These are phyloP conservation scores for Dioscorea zingiberensis DNA, from an alignment of 106 monocot genomes.

Conservation along the genomic window DNA sequence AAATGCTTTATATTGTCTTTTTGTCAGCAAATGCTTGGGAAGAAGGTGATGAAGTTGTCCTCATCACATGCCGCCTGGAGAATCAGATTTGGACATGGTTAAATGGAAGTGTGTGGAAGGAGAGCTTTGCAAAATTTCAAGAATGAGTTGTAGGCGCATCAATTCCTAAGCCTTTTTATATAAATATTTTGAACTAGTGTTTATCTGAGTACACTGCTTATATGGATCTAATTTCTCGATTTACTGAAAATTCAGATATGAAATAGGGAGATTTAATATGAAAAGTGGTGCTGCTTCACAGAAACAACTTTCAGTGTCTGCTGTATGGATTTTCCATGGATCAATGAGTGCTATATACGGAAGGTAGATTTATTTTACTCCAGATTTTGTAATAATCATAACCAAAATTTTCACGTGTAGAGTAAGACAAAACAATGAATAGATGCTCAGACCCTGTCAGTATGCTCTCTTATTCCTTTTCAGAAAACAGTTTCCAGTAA, in stretches of 20 bases:
- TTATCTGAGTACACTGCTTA: neutral
- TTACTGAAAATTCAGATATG: slow-evolving; percentile 48
- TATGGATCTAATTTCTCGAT: slow-evolving; percentile 4
- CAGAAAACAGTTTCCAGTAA: too few relatives aligned
- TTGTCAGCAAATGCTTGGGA: slow-evolving; percentile 85
- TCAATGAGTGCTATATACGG: slow-evolving; percentile 82
- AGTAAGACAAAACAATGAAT: too few relatives aligned
- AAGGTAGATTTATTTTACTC: slow-evolving; percentile 37
- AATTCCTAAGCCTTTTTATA: neutral
- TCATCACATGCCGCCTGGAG: slow-evolving; percentile 72
- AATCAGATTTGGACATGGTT: slow-evolving; percentile 60
- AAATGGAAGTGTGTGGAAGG: slow-evolving; percentile 52
- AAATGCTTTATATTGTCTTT: neutral
- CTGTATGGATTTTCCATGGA: slow-evolving; percentile 89
- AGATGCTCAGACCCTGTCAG: too few relatives aligned
- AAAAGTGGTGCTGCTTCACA: slow-evolving; percentile 82
- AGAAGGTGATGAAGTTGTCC: slow-evolving; percentile 79
- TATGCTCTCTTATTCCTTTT: too few relatives aligned
- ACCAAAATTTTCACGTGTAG: too few relatives aligned
- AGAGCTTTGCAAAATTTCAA: slow-evolving; percentile 41
- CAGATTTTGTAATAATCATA: too few relatives aligned
- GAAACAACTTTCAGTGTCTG: slow-evolving; percentile 67
- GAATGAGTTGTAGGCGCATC: slow-evolving; percentile 60
- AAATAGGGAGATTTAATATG: slow-evolving; percentile 97
- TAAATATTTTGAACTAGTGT: neutral